Evolutionary conservation across 2,329 filamentous ascomycete genomes (phyloP), one percentile per base, ranked within the genome.

Genomic region (Lecanicillium sp.): DNA sequence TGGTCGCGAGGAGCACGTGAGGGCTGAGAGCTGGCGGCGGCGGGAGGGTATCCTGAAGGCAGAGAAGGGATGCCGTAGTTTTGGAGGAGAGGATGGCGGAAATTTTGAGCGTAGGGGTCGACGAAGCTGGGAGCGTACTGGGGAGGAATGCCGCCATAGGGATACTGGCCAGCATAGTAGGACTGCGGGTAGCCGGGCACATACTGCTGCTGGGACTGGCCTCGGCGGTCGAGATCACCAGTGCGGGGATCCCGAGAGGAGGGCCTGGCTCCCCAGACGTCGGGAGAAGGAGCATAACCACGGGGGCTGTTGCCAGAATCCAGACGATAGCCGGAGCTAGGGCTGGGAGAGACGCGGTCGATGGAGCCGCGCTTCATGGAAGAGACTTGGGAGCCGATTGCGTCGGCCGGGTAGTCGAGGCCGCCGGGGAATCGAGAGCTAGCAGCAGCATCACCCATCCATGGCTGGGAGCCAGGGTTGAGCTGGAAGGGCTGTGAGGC

Each of bases 1-100:
- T 76, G 69, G 20, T 79, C 75, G 36, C 75, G 68, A 40, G 65
- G 66, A 3, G 57, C 54, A 29, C 59, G 57, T 25, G 51, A 39
- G 20, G 54, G 12, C 39, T 52, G 54, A 27, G 50, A 38, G 43
- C 44, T 50, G 41, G 51, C 34, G 13, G 45, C 29, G 13, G 45
- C 30, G 53, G 50, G 27, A 55, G 52, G 29, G 59, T 56, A 58
- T 11, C 38, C 37, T 52, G 54, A 36, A 56, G 51, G 31, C 45
- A 59, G 35, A 43, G 58, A 39, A 53, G 59, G 50, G 55, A 68
- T 15, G 35, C 54, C 36, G 44, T 58, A 54, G 47, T 48, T 43
- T 35, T 58, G 37, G 47, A 54, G 44, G 57, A 70, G 29, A 47
- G 51, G 29, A 64, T 66, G 52, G 46, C 41, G 61, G 47, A 47